Evolutionary conservation across 176 grass and related monocot genomes (phyloP).

Genomic region (Oryza brachyantha): DNA sequence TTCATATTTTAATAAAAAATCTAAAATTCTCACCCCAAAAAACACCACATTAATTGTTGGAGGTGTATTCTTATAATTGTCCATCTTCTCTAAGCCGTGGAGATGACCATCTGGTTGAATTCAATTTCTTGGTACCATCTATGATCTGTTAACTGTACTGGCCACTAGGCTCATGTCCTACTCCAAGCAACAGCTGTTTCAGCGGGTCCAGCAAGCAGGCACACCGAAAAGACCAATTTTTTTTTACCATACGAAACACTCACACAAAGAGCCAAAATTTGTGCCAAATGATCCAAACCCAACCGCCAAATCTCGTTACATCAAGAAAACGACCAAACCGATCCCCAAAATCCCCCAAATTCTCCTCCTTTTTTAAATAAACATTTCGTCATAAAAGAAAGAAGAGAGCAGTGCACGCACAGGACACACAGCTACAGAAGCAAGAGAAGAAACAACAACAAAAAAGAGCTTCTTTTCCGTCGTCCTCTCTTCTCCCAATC

Average conservation of each 20-base stretch:
- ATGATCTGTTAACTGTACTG: not conserved
- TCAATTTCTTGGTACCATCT: not conserved
- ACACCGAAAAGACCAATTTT: not conserved
- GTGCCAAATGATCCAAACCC: slow-evolving; percentile 12
- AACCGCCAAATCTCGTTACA: slow-evolving; percentile 16
- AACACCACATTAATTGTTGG: too few relatives aligned
- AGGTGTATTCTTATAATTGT: not conserved
- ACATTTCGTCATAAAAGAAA: not conserved
- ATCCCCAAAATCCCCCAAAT: not conserved
- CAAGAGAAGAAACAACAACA: not conserved
- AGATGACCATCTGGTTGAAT: not conserved
- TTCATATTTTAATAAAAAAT: too few relatives aligned
- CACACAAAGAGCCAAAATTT: slow-evolving; percentile 12
- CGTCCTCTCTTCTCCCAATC: not conserved
- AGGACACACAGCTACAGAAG: not conserved
- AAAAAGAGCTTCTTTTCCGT: not conserved
- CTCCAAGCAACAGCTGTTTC: not conserved
- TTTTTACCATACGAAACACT: not conserved
- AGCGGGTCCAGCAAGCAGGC: not conserved
- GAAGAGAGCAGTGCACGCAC: too few relatives aligned
- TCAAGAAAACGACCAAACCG: slow-evolving; percentile 28
- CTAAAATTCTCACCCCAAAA: too few relatives aligned
- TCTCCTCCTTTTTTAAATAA: not conserved
- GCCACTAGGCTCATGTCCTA: not conserved
- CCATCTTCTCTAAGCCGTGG: not conserved